These are phyloP conservation scores for Tylopilus sp. DNA, from an alignment of 1,284 basidiomycete genomes.

Conservation along the genomic window DNA sequence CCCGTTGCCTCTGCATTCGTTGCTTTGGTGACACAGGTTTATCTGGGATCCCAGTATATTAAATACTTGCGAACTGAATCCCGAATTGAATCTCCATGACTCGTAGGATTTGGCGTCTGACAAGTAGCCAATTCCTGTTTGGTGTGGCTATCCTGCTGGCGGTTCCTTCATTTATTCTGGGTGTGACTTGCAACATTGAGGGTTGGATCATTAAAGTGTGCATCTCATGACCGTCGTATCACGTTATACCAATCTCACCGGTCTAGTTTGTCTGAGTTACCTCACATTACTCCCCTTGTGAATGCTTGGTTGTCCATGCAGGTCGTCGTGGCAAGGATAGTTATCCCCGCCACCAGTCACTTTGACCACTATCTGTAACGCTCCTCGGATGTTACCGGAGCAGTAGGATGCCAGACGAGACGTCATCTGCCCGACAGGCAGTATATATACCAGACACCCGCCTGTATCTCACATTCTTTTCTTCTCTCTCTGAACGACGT, in stretches of 20 bases:
- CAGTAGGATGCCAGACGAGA: too few relatives aligned
- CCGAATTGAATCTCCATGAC: neutral
- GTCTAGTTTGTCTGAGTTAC: slow-evolving; percentile 25
- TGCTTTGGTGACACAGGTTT: slow-evolving; percentile 40
- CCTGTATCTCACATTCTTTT: too few relatives aligned
- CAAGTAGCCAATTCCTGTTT: slow-evolving; percentile 35
- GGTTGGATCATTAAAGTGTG: slow-evolving; percentile 39
- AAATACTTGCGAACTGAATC: too few relatives aligned
- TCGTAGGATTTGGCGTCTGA: slow-evolving; percentile 32
- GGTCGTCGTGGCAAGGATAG: neutral
- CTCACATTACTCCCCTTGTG: slow-evolving; percentile 19
- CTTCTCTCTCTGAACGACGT: too few relatives aligned
- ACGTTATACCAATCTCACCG: neutral
- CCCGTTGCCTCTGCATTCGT: slow-evolving; percentile 41
- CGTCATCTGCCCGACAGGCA: too few relatives aligned
- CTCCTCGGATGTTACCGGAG: too few relatives aligned
- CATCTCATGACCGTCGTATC: slow-evolving; percentile 8
- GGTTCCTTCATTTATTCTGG: slow-evolving; percentile 37
- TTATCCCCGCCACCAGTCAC: neutral
- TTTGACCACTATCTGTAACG: too few relatives aligned
- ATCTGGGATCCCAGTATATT: slow-evolving; percentile 9
- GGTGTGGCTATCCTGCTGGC: slow-evolving; percentile 35
- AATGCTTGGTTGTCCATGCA: neutral
- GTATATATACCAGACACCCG: too few relatives aligned
- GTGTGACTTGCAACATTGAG: slow-evolving; percentile 36